Percentiles rank a stretch among this genome's conserved stretches.
Evolutionary conservation across 2,329 filamentous ascomycete genomes (phyloP).

Genomic region (Paecilomyces niveus): DNA sequence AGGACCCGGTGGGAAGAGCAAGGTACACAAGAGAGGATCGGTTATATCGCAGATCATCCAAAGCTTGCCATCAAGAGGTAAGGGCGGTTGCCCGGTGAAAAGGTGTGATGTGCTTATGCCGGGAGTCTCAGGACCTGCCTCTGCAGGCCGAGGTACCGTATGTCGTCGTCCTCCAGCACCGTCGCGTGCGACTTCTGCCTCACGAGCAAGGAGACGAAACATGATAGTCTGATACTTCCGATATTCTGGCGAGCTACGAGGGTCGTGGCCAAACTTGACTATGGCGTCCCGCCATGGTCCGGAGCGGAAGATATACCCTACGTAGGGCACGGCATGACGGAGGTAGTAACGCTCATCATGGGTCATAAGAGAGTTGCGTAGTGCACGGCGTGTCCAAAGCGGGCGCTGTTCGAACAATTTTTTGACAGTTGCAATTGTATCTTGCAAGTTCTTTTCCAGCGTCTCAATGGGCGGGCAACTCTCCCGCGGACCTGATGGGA

Average conservation of each 20-base stretch:
- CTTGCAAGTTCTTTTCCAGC: constrained; percentile 52
- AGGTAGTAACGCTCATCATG: constrained; percentile 49
- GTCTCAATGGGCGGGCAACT: constrained; percentile 45
- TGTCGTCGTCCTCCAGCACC: constrained; percentile 22
- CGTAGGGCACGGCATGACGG: constrained; percentile 71
- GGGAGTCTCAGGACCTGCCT: constrained; percentile 3
- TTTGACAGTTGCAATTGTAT: constrained; percentile 58
- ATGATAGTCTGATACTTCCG: constrained; percentile 82
- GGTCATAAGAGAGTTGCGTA: constrained; percentile 62
- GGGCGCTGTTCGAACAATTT: constrained; percentile 65
- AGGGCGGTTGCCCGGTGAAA: constrained; percentile 67
- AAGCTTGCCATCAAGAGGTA: constrained; percentile 74
- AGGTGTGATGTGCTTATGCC: constrained; percentile 47
- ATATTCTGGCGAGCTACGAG: constrained; percentile 66
- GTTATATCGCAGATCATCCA: constrained; percentile 93
- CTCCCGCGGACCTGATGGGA: constrained; percentile 55
- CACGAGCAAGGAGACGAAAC: constrained; percentile 59
- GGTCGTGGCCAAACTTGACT: constrained; percentile 79
- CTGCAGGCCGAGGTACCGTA: constrained; percentile 16
- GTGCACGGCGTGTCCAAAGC: constrained; percentile 76
- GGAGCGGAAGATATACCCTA: constrained; percentile 85
- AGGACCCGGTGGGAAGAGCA: constrained; percentile 58
- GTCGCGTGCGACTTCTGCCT: constrained; percentile 25
- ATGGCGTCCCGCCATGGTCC: constrained; percentile 89
- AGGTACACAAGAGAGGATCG: constrained; percentile 62